These are phyloP conservation scores for Sequoia sempervirens DNA, from an alignment of 75 land plant species.

Conservation along the genomic window DNA sequence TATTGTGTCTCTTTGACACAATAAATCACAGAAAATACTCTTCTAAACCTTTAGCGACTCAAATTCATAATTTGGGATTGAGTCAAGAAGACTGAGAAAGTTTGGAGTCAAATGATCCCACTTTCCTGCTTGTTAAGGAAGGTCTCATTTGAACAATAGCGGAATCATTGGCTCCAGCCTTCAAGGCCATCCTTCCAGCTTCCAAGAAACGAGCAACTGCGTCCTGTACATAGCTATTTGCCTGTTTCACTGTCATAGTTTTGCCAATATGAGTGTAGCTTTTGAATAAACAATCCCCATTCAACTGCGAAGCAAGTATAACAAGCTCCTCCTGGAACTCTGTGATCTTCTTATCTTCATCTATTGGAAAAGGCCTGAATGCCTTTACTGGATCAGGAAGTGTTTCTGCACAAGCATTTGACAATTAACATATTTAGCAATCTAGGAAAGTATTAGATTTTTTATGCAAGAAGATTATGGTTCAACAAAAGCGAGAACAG, in stretches of 20 bases:
- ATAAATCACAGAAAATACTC: neutral
- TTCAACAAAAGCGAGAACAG: neutral
- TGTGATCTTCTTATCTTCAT: conserved; percentile 52
- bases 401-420: conserved; percentile 34
- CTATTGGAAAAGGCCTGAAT: conserved; percentile 56
- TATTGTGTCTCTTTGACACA: neutral
- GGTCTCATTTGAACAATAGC: conserved; percentile 70
- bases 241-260: conserved; percentile 70
- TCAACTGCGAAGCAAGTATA: conserved; percentile 77
- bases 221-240: conserved; percentile 58
- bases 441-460: neutral
- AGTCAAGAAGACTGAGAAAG: neutral
- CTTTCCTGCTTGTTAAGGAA: conserved; percentile 49
- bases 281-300: conserved; percentile 56
- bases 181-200: conserved; percentile 69
- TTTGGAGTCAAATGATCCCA: neutral
- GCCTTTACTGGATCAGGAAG: conserved; percentile 59
- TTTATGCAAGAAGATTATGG: neutral
- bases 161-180: conserved; percentile 81
- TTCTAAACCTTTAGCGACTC: neutral
- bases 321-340: conserved; percentile 93
- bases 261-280: conserved; percentile 52
- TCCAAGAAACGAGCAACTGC: conserved; percentile 79
- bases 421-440: neutral
- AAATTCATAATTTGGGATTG: neutral